These are phyloP conservation scores for Cadophora sp. DNA, from an alignment of 2,329 filamentous ascomycete species.

Conservation along the genomic window DNA sequence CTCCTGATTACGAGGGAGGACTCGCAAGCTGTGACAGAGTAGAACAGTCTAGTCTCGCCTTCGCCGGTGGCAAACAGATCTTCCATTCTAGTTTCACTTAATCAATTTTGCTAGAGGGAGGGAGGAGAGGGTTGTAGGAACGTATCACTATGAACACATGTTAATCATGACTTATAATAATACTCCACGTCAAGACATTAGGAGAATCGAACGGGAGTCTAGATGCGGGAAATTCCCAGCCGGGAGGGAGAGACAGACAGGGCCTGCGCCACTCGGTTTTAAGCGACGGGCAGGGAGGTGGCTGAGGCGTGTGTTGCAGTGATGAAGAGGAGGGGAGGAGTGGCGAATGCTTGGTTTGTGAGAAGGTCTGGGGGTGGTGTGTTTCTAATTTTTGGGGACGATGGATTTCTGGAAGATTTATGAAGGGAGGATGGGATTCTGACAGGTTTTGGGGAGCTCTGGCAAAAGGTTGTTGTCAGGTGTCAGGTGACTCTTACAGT, in stretches of 20 bases:
- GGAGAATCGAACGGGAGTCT: constrained; percentile 2
- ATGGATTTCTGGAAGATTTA: neutral
- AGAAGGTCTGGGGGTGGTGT: neutral
- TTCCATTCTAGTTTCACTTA: neutral
- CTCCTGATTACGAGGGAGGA: neutral
- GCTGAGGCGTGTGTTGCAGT: neutral
- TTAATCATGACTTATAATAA: neutral
- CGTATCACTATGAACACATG: neutral
- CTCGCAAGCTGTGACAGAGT: neutral
- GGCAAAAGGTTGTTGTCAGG: neutral
- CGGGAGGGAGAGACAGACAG: neutral
- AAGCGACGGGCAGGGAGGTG: constrained; percentile 2
- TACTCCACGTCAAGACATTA: neutral
- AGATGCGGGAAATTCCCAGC: constrained; percentile 7
- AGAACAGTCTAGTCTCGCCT: neutral
- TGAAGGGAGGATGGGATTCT: neutral
- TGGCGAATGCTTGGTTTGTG: constrained; percentile 2
- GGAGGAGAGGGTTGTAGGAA: neutral
- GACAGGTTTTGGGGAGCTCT: neutral
- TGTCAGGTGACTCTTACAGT: neutral
- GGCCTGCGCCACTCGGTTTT: constrained; percentile 3
- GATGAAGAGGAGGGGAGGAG: neutral
- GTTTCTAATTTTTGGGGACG: neutral
- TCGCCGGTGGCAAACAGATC: neutral
- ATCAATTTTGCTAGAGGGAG: neutral